A percentile compares a stretch with the other conserved stretches of the same genome.
phyloP scores from a whole-genome alignment of 2,329 filamentous ascomycete genomes.

The Aspergillus phoenicis region DNA sequence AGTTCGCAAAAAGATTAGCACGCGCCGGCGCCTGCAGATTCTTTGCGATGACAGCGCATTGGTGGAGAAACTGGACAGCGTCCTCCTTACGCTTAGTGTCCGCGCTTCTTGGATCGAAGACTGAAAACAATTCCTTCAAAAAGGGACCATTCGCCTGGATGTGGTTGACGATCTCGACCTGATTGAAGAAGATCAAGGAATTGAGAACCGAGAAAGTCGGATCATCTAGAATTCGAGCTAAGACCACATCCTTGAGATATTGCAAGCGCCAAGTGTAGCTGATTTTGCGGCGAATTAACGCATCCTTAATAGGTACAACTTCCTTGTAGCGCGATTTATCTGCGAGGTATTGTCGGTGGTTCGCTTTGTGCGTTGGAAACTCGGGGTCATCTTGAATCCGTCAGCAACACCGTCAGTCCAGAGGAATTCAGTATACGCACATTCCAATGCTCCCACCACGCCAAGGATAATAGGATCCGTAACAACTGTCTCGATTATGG shows the following conservation, averaged over 20 bases:
- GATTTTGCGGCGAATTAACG: constrained; percentile 81
- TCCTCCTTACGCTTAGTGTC: constrained; percentile 81
- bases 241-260: constrained; percentile 97
- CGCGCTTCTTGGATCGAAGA: constrained; percentile 69
- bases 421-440: constrained; percentile 41
- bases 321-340: constrained; percentile 92
- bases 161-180: constrained; percentile 95
- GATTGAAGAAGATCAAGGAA: constrained; percentile 97
- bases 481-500: constrained; percentile 91
- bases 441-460: constrained; percentile 93
- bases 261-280: constrained; percentile 94
- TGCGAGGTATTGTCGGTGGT: constrained; percentile 89
- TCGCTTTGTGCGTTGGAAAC: constrained; percentile 95
- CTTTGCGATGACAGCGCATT: constrained; percentile 92
- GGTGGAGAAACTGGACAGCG: constrained; percentile 92
- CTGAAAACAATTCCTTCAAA: constrained; percentile 80
- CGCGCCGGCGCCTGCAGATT: constrained; percentile 84
- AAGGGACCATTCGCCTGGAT: constrained; percentile 80
- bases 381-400: constrained; percentile 75
- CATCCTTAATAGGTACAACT: constrained; percentile 88
- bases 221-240: constrained; percentile 94
- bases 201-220: constrained; percentile 97
- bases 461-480: constrained; percentile 86
- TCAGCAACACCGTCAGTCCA: constrained; percentile 30
- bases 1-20: constrained; percentile 83